Base-by-base conservation (phyloP, 352 stramenopile genomes). In the Globisporangium emineosum region DNA sequence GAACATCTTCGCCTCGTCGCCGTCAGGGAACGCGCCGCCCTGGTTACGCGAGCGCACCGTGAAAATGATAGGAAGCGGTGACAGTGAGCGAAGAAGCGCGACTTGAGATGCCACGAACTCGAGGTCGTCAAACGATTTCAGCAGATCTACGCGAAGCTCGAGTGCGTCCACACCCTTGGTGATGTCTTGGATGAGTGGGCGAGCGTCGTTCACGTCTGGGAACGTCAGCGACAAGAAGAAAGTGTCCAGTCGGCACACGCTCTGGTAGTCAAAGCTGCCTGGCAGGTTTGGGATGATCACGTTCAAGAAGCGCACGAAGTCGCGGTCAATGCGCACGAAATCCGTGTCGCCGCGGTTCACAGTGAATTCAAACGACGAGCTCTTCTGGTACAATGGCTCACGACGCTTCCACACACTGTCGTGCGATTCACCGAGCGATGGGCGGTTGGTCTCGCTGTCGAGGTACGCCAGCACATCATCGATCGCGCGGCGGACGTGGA, bases 91-190 rank as follows among this genome's bases (percentile, higher is more conserved):
- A 49, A 96, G 69, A 63, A 81, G 68, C 60, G 89, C 81, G 9
- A 89, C 81, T 66, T 94, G 83, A 69, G 75, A 54, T 69, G 82
- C 77, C 69, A 97, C 71, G 75, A 91, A 77, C 49, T 68, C 64
- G 43, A 72, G 25, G 85, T 88, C 69, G 57, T 77, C 65, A 30
- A 78, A 73, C 17, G 73, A 66, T 56, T 80, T 66, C 13, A 98
- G 76, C 66, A 98, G 73, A 79, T 98, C 97, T 10, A 98, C 93
- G 50, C 97, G 92, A 61, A 99, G 88, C 76, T 99, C 97, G 50
- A 99, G 86, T 4, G 94, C 95, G 84, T 99, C 93, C 5, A 97
- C 93, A 64, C 97, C 96, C 51, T 73, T 64, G 2, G 75, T 76
- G 56, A 92, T 86, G 30, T 86, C 66, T 13, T 61, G 61, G 23